phyloP scores from a whole-genome alignment of 2,329 filamentous ascomycete species.

The Pseudogymnoascus sp. region DNA sequence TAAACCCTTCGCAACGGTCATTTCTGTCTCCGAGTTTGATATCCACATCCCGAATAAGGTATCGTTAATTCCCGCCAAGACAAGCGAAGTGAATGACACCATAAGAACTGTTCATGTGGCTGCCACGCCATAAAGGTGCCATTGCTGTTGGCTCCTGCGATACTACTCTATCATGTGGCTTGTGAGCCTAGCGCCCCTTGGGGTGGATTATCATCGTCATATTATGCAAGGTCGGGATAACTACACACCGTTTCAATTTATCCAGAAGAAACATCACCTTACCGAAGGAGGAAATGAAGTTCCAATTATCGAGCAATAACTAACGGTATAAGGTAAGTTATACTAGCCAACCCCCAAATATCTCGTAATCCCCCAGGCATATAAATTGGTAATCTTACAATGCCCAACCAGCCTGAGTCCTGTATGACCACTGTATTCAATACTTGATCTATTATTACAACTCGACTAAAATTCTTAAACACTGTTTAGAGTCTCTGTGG shows the following conservation, averaged over 20 bases:
- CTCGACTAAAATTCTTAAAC: neutral
- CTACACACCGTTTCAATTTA: neutral
- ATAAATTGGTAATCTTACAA: neutral
- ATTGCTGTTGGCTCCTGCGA: conserved; percentile 14
- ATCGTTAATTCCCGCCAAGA: conserved; percentile 31
- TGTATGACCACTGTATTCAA: neutral
- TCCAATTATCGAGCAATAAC: neutral
- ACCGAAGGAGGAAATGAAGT: neutral
- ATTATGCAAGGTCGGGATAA: neutral
- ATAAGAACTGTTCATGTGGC: conserved; percentile 25
- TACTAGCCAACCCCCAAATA: no score
- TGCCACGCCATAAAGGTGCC: conserved; percentile 11
- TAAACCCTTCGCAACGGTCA: conserved; percentile 18
- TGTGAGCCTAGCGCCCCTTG: neutral
- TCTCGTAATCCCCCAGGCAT: neutral
- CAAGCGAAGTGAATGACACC: conserved; percentile 32
- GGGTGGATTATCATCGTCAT: neutral
- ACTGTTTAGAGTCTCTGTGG: neutral
- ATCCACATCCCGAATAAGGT: conserved; percentile 23
- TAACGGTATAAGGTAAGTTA: neutral
- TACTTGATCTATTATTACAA: neutral
- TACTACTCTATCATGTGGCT: neutral
- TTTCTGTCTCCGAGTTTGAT: neutral
- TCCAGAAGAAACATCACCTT: neutral
- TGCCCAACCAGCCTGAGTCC: neutral